Evolutionary conservation across 2,329 filamentous ascomycete genomes (phyloP), one percentile per base, ranked within the genome.

Genomic region (Aspergillus calidoustus): DNA sequence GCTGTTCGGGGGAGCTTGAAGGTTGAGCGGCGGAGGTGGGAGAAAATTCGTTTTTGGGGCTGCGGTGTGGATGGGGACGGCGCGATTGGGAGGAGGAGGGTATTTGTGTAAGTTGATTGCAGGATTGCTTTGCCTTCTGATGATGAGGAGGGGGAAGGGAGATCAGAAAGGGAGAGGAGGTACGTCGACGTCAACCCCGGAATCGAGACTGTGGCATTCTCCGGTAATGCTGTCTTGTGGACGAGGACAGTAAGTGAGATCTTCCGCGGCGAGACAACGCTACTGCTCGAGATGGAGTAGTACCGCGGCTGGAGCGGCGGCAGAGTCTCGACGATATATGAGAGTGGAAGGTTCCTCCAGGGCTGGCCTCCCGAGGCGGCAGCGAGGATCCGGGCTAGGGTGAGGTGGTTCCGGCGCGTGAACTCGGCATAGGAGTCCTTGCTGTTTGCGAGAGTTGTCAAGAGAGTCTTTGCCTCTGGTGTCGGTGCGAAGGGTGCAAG

Each of bases 161-260:
- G 49, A 66, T 60, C 65, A 9, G 68, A 68, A n/a, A 72, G 61
- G 23, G 93, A 92, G 59, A 97, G 81, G 30, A 98, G 87, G 72
- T 97, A 97, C 81, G 97, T 97, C 61, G 94, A 97, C 15, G 93
- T 90, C 55, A 97, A 91, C 71, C 94, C 94, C 72, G 91, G 91
- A 79, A 97, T 89, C 56, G 94, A 73, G 68, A 88, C 87, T 28
- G 85, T 81, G n/a, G 64, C 49, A 52, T 91, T 88, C 52, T 90
- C 90, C 9, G 91, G 87, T 61, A 95, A 85, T 48, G 86, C 78
- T 63, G 91, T 84, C 8, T 88, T 89, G 74, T 97, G 93, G 61
- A 97, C 92, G 38, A 97, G 89, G 51, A 92, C 93, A 9, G 94
- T 97, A 72, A 97, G 90, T 54, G 93, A 91, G 19, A 68, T 64